Evolutionary conservation across 164 flowering plant species (phyloP).

Genomic region (Amborella trichopoda): DNA sequence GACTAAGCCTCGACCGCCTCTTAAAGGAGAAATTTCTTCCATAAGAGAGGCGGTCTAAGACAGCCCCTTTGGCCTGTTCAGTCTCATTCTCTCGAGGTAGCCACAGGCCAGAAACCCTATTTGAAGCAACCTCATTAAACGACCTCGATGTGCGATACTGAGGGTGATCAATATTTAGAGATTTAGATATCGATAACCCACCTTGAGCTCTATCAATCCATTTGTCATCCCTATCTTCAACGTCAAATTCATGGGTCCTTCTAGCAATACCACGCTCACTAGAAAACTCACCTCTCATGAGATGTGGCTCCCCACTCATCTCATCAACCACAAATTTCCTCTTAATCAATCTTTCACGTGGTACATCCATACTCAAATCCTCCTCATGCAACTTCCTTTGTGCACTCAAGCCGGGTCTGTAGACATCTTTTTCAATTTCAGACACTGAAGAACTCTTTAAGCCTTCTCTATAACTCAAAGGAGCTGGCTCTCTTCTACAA

Average conservation of each 20-base stretch:
- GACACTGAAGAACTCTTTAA: conserved; percentile 4
- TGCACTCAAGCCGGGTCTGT: conserved; percentile 8
- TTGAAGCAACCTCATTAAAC: conserved; percentile 1
- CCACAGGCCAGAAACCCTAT: conserved; percentile 6
- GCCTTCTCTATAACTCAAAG: conserved; percentile 11
- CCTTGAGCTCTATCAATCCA: conserved; percentile 10
- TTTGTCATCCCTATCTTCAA: conserved; percentile 6
- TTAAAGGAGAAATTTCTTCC: conserved; percentile 13
- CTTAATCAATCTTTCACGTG: conserved; percentile 11
- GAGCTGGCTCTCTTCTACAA: conserved; percentile 16
- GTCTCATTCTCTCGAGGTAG: conserved; percentile 5
- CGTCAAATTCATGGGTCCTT: conserved; percentile 7
- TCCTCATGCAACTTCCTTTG: conserved; percentile 9
- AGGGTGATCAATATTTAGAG: conserved; percentile 3
- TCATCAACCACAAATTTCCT: conserved; percentile 13
- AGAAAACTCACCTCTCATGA: conserved; percentile 6
- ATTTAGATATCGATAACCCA: conserved; percentile 7
- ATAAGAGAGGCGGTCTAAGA: conserved; percentile 3
- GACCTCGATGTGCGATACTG: conserved; percentile 7
- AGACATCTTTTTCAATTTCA: conserved; percentile 10
- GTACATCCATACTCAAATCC: conserved; percentile 9
- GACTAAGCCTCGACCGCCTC: conserved; percentile 25
- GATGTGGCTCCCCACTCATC: conserved; percentile 5
- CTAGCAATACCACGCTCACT: conserved; percentile 12
- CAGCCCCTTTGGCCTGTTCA: conserved; percentile 2